Evolutionary conservation across 768 basidiomycete species (phyloP).

Genomic region (Panaeolus papilionaceus): DNA sequence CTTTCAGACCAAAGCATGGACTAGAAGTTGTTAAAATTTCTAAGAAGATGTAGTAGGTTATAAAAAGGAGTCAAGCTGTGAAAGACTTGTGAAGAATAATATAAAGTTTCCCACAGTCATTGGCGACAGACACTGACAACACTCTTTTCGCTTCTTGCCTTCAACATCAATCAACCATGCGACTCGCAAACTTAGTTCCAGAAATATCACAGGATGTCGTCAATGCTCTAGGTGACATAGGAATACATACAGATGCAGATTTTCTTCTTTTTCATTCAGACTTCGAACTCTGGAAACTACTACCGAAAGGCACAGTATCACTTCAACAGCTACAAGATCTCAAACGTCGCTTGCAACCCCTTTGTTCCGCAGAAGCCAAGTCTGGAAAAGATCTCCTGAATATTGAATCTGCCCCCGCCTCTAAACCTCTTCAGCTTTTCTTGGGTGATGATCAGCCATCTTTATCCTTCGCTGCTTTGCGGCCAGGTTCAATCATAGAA

Average conservation of each 20-base stretch:
- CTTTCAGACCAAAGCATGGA: not conserved
- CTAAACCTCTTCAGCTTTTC: conserved; percentile 30
- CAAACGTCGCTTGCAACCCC: conserved; percentile 45
- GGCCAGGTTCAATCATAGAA: conserved; percentile 63
- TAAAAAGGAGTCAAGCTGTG: not conserved
- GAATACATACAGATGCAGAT: conserved; percentile 63
- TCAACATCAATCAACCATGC: conserved; percentile 37
- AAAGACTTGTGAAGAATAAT: too few relatives aligned
- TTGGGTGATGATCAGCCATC: conserved; percentile 59
- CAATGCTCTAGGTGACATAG: conserved; percentile 49
- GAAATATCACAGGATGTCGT: conserved; percentile 50
- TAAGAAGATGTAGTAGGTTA: not conserved
- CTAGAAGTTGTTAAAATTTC: not conserved
- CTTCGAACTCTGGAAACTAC: conserved; percentile 54
- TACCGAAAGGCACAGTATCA: conserved; percentile 56
- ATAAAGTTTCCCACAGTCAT: not conserved
- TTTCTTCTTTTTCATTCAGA: conserved; percentile 57
- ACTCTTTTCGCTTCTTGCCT: conserved; percentile 9
- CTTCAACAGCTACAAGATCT: conserved; percentile 53
- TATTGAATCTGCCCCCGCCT: conserved; percentile 26
- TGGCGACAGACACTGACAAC: not conserved
- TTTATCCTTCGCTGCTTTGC: conserved; percentile 54
- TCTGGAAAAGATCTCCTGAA: conserved; percentile 39
- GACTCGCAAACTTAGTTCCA: conserved; percentile 44
- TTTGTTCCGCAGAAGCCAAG: conserved; percentile 49